A percentile compares a stretch with the other conserved stretches of the same genome.
Evolutionary conservation across 495 filamentous ascomycete species (phyloP).

Genomic region (Aspergillus nanangensis): DNA sequence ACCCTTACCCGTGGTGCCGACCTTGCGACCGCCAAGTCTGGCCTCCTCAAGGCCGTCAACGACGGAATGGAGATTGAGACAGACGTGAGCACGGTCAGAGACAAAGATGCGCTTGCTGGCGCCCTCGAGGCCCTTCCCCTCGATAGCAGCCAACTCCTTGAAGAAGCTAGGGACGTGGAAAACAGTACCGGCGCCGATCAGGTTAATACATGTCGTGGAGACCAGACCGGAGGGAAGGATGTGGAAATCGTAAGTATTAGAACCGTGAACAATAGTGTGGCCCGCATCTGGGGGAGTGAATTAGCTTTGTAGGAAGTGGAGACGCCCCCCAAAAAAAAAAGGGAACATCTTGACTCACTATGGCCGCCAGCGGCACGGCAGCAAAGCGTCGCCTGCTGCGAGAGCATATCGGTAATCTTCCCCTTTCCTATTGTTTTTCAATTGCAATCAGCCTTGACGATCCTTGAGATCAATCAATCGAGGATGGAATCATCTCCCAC

Average conservation of each 20-base stretch:
- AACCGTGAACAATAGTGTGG: slow-evolving; percentile 58
- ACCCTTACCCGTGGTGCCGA: slow-evolving; percentile 56
- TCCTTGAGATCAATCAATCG: no score
- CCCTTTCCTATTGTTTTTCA: slow-evolving; percentile 49
- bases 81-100: slow-evolving; percentile 76
- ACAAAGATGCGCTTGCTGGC: slow-evolving; percentile 68
- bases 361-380: slow-evolving; percentile 65
- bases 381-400: slow-evolving; percentile 52
- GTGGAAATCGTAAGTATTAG: slow-evolving; percentile 66
- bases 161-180: slow-evolving; percentile 86
- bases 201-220: slow-evolving; percentile 70
- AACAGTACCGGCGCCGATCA: slow-evolving; percentile 83
- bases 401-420: slow-evolving; percentile 66
- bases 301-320: background rate
- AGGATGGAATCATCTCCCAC: no score
- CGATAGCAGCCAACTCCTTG: slow-evolving; percentile 69
- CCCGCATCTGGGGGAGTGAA: slow-evolving; percentile 35
- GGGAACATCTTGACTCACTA: slow-evolving; percentile 41
- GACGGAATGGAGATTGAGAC: slow-evolving; percentile 76
- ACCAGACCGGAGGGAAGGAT: slow-evolving; percentile 70
- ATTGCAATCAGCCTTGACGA: slow-evolving; percentile 4
- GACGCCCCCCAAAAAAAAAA: background rate
- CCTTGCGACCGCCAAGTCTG: slow-evolving; percentile 62
- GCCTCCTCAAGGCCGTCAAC: slow-evolving; percentile 81
- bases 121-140: slow-evolving; percentile 65